Base-by-base conservation (phyloP, 345 rosid genomes). In the Aquilaria yunnanensis region DNA sequence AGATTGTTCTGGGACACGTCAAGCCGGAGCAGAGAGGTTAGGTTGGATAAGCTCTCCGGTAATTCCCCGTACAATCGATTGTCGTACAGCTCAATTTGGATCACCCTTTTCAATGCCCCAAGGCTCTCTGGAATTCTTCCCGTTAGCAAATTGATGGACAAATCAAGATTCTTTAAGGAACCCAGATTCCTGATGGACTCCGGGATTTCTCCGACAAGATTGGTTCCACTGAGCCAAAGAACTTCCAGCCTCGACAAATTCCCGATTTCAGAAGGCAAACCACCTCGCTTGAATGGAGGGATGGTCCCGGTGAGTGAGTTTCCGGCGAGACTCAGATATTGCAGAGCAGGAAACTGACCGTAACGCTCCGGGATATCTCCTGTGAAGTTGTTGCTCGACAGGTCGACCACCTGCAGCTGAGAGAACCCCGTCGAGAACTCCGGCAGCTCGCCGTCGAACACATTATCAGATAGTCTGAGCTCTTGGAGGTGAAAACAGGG, bases 1-100 rank as follows among this genome's bases (percentile, higher is more conserved):
- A 89, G 86, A 48, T 53, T 75, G 70, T 89, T 89, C 80, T 83
- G 78, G 3, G 96, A 89, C 23, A 67, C 83, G 56, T 89, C 96
- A 8, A 89, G n/a, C 37, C 32, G 45, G 14, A 47, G 75, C 31
- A 89, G 64, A 30, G 59, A 47, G 2, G 64, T 75, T 73, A 86
- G 76, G 47, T 83, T 80, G 12, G 74, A 80, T 46, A 89, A 64
- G 62, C 74, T 47, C 65, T 69, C 89, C 6, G 93, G 91, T 29
- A 89, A 72, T 16, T 74, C 83, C 2, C 89, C 84, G 1, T 68
- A 62, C 33, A 89, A 58, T 11, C 41, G 49, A 59, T 89, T 89
- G 2, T 29, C 5, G 52, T 4, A 89, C 10, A 89, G 80, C 74
- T 75, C 89, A 2, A 89, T 68, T 51, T 83, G 79, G 57, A 49